Percentiles rank a stretch among this genome's conserved stretches.
Evolutionary conservation across 2,329 filamentous ascomycete genomes (phyloP).

Genomic region (Macroventuria anomochaeta): DNA sequence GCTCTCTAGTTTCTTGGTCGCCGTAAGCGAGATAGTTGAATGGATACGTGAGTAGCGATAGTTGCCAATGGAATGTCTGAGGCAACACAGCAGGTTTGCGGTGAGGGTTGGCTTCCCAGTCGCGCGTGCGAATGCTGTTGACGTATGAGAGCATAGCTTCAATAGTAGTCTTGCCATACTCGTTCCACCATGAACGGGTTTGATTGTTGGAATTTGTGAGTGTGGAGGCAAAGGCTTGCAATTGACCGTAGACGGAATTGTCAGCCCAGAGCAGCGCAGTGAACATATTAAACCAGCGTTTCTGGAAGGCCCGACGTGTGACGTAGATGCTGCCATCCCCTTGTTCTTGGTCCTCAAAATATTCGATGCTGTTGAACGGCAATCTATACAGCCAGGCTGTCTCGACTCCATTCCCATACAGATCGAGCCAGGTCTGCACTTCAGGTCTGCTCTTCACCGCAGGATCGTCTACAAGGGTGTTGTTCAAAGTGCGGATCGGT

Average conservation of each 20-base stretch:
- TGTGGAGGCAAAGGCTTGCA: not conserved
- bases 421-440: conserved; percentile 31
- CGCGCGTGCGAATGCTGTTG: conserved; percentile 25
- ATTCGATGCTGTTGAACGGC: not conserved
- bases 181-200: conserved; percentile 19
- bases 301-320: conserved; percentile 21
- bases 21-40: not conserved
- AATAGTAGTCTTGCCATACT: conserved; percentile 20
- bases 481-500: conserved; percentile 30
- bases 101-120: conserved; percentile 31
- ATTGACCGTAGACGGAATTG: conserved; percentile 10
- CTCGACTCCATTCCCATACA: conserved; percentile 26
- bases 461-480: conserved; percentile 16
- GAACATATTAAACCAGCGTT: conserved; percentile 27
- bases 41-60: conserved; percentile 38
- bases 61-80: conserved; percentile 30
- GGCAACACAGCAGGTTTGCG: conserved; percentile 30
- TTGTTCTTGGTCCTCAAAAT: not conserved
- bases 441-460: conserved; percentile 6
- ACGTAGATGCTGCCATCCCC: conserved; percentile 2
- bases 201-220: not conserved
- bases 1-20: conserved; percentile 9
- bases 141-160: conserved; percentile 29
- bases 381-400: not conserved
- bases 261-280: conserved; percentile 12